phyloP scores from a whole-genome alignment of 2,329 filamentous ascomycete genomes.

The Canariomyces notabilis region DNA sequence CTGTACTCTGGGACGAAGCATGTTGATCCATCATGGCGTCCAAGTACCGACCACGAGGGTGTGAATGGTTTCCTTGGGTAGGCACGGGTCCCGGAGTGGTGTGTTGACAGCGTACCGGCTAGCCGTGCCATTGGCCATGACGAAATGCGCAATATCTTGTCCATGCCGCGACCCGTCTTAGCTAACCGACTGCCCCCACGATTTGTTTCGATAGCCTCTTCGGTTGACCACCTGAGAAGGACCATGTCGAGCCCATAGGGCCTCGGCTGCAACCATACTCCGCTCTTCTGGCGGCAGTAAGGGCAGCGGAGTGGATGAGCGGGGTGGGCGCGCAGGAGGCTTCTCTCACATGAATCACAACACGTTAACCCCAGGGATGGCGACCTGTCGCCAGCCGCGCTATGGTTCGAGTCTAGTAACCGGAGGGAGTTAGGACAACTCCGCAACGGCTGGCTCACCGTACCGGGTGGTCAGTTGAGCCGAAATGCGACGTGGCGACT shows the following conservation, averaged over 20 bases:
- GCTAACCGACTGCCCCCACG: background rate
- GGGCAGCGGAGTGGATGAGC: conserved; percentile 3
- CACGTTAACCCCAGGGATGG: conserved; percentile 7
- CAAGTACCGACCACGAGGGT: background rate
- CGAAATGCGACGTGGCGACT: conserved; percentile 23
- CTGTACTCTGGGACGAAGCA: conserved; percentile 13
- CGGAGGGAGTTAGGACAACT: conserved; percentile 6
- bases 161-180: background rate
- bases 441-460: conserved; percentile 7
- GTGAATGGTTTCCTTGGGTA: background rate
- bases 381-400: conserved; percentile 7
- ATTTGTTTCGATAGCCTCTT: background rate
- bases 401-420: conserved; percentile 6
- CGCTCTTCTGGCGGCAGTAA: conserved; percentile 5
- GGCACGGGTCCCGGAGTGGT: background rate
- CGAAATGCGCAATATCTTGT: background rate
- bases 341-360: conserved; percentile 25
- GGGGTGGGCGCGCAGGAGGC: conserved; percentile 19
- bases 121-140: background rate
- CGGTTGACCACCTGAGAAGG: background rate
- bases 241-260: conserved; percentile 1
- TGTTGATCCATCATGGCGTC: background rate
- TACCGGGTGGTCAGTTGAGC: conserved; percentile 14
- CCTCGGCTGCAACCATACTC: conserved; percentile 17
- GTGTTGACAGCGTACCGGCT: background rate